phyloP scores from a whole-genome alignment of 768 basidiomycete genomes.

The Boletus rubropictus region DNA sequence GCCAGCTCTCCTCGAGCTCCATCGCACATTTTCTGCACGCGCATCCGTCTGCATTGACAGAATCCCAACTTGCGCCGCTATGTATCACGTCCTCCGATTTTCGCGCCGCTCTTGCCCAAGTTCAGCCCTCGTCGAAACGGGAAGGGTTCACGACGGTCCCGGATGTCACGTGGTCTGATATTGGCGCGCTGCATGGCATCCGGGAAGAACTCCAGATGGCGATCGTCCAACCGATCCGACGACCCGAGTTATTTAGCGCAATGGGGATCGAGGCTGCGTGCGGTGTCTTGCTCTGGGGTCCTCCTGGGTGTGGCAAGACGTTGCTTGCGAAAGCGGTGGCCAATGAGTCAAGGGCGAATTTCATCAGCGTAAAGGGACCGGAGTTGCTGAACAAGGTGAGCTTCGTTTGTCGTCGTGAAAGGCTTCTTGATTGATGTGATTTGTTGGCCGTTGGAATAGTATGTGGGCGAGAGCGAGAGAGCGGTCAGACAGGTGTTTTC shows the following conservation, averaged over 20 bases:
- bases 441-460: constrained; percentile 41
- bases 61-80: constrained; percentile 72
- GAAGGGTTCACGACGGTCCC: constrained; percentile 98
- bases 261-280: constrained; percentile 90
- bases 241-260: constrained; percentile 81
- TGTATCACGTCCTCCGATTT: constrained; percentile 83
- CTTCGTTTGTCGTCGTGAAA: not conserved
- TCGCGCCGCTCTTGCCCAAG: constrained; percentile 68
- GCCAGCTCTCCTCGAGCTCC: constrained; percentile 51
- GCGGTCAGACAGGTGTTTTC: constrained; percentile 94
- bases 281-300: constrained; percentile 97
- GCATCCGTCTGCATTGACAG: constrained; percentile 76
- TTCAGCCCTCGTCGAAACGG: constrained; percentile 94
- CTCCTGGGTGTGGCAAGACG: constrained; percentile 97
- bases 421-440: not conserved
- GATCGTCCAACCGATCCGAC: constrained; percentile 88
- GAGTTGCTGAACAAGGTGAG: constrained; percentile 92
- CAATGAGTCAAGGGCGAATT: constrained; percentile 91
- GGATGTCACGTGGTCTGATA: constrained; percentile 89
- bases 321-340: constrained; percentile 97
- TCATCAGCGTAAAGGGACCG: constrained; percentile 97
- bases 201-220: constrained; percentile 96
- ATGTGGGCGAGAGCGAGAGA: constrained; percentile 94
- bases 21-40: constrained; percentile 87
- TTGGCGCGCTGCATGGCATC: constrained; percentile 83